Evolutionary conservation across 2,329 filamentous ascomycete genomes (phyloP).

Genomic region (Fusarium sp.): DNA sequence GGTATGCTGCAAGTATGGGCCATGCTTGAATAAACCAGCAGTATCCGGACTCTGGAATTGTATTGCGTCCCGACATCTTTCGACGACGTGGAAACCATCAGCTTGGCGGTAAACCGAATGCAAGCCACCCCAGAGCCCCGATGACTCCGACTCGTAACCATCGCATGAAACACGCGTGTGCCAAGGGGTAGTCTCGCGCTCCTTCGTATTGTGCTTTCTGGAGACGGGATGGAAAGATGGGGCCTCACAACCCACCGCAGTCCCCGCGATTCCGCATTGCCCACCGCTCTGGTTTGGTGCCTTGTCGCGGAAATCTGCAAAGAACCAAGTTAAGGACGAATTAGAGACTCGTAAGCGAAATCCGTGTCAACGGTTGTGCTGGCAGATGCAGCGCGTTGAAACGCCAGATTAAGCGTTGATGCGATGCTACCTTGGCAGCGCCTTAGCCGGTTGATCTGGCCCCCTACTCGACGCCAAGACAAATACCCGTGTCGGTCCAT

Average conservation of each 20-base stretch:
- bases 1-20: not conserved
- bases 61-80: conserved; percentile 1
- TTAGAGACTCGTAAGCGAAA: not conserved
- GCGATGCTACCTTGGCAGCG: conserved; percentile 44
- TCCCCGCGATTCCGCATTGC: not conserved
- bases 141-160: not conserved
- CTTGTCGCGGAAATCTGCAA: not conserved
- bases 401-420: conserved; percentile 42
- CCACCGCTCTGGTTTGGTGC: not conserved
- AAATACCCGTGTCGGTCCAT: conserved; percentile 9
- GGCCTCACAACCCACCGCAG: not conserved
- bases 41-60: not conserved
- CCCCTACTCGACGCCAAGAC: conserved; percentile 27
- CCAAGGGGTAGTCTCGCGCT: not conserved
- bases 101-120: not conserved
- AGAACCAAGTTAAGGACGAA: not conserved
- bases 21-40: not conserved
- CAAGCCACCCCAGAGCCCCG: not conserved
- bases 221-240: conserved; percentile 1
- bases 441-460: conserved; percentile 32
- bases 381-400: conserved; percentile 29
- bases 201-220: not conserved
- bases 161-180: conserved; percentile 4
- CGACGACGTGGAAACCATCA: not conserved
- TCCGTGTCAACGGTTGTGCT: conserved; percentile 9